A percentile compares a stretch with the other conserved stretches of the same genome.
Conservation (phyloP, 768 basidiomycete species). For the Kwoniella pini region DNA sequence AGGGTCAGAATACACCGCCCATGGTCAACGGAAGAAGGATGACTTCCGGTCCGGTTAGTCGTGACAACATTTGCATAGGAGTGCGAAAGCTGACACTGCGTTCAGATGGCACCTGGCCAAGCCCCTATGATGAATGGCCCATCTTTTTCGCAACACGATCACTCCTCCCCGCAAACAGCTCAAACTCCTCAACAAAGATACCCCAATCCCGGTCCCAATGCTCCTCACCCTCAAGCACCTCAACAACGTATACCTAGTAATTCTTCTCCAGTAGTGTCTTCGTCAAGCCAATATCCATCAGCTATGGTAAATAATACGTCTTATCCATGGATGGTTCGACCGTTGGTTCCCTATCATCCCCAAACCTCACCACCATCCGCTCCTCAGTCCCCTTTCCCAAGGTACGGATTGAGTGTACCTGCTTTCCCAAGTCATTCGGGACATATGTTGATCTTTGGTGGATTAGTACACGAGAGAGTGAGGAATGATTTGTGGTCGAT, state of each 20-base stretch:
- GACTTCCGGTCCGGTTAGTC: slow-evolving; percentile 39
- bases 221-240: slow-evolving; percentile 8
- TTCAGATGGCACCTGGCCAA: slow-evolving; percentile 10
- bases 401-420: slow-evolving; percentile 85
- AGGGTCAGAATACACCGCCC: slow-evolving; percentile 24
- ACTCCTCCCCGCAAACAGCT: not conserved
- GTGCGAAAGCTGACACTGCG: not conserved
- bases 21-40: slow-evolving; percentile 38
- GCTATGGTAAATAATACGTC: slow-evolving; percentile 22
- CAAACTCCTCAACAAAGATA: slow-evolving; percentile 7
- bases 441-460: slow-evolving; percentile 94
- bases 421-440: slow-evolving; percentile 64
- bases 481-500: slow-evolving; percentile 94
- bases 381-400: slow-evolving; percentile 71
- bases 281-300: slow-evolving; percentile 3
- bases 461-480: slow-evolving; percentile 85
- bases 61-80: too few species aligned
- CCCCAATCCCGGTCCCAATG: not conserved
- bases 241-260: slow-evolving; percentile 12
- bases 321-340: slow-evolving; percentile 47
- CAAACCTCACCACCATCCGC: slow-evolving; percentile 62
- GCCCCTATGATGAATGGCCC: slow-evolving; percentile 9
- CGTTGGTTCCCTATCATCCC: slow-evolving; percentile 27
- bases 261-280: slow-evolving; percentile 11
- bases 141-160: not conserved